Evolutionary conservation across 208 protist genomes (phyloP).

Genomic region (Sergeia podlipaevii): DNA sequence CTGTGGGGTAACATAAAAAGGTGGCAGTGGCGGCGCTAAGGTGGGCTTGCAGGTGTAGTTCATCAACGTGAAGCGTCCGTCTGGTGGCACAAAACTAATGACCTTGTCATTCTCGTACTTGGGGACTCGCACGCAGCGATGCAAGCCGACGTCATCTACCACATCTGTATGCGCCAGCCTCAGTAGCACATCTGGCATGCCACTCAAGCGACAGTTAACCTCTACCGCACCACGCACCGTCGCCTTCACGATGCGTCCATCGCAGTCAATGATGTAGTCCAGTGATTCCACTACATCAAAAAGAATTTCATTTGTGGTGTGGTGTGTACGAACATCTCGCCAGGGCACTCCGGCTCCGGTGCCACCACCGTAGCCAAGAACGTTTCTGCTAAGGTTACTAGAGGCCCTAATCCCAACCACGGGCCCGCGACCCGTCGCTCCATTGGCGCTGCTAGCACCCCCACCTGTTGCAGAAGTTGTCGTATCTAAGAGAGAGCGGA

Average conservation of each 20-base stretch:
- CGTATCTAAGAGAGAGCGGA: slow-evolving; percentile 67
- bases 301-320: slow-evolving; percentile 89
- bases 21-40: slow-evolving; percentile 23
- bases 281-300: slow-evolving; percentile 90
- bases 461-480: slow-evolving; percentile 6
- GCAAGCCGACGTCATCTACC: slow-evolving; percentile 80
- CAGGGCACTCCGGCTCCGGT: slow-evolving; percentile 49
- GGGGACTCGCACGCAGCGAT: slow-evolving; percentile 80
- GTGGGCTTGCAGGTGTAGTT: slow-evolving; percentile 68
- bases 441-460: slow-evolving; percentile 5
- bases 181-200: slow-evolving; percentile 87
- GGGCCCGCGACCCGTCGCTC: not conserved
- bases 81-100: slow-evolving; percentile 87
- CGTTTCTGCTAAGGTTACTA: slow-evolving; percentile 8
- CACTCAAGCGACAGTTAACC: slow-evolving; percentile 82
- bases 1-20: slow-evolving; percentile 91
- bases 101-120: slow-evolving; percentile 67
- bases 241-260: slow-evolving; percentile 57
- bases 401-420: slow-evolving; percentile 7
- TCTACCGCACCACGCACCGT: slow-evolving; percentile 71
- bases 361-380: not conserved
- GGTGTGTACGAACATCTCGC: slow-evolving; percentile 64
- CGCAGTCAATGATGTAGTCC: slow-evolving; percentile 78
- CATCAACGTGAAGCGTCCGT: slow-evolving; percentile 88
- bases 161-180: slow-evolving; percentile 57